These are phyloP conservation scores for Cyclanthera cordifolia DNA, from an alignment of 306 rosid species.

Conservation along the genomic window DNA sequence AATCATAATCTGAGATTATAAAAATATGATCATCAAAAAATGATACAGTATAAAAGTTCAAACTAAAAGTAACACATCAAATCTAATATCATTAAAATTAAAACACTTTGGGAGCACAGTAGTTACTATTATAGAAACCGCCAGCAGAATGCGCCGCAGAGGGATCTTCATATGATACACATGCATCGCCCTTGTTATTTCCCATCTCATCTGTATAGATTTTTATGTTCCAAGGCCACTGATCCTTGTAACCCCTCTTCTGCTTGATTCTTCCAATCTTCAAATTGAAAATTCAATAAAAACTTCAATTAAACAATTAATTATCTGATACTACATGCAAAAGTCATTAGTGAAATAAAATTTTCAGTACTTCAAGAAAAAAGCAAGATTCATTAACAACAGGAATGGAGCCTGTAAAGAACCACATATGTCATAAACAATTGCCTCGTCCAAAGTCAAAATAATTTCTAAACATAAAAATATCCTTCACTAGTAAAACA, in stretches of 20 bases:
- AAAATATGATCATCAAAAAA: constrained; percentile 9
- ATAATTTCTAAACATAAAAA: too few relatives aligned
- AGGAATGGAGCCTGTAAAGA: background rate
- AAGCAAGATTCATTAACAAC: background rate
- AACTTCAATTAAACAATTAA: background rate
- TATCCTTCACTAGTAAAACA: too few relatives aligned
- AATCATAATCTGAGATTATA: constrained; percentile 52
- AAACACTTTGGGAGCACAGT: background rate
- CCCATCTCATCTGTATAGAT: constrained; percentile 87
- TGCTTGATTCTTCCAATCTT: constrained; percentile 98
- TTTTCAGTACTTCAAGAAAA: background rate
- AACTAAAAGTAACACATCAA: background rate
- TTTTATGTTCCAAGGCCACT: constrained; percentile 95
- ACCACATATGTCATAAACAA: background rate
- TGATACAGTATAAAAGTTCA: background rate
- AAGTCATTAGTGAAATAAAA: background rate
- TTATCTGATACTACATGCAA: background rate
- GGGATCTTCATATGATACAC: constrained; percentile 91
- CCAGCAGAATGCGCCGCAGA: constrained; percentile 96
- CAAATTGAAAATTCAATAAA: background rate
- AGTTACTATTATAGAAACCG: constrained; percentile 68
- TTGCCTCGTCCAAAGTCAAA: background rate
- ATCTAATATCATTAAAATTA: background rate
- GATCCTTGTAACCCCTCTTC: constrained; percentile 97
- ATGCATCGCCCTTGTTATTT: constrained; percentile 88